Conservation (phyloP, 495 filamentous ascomycete species). For the Evernia prunastri region DNA sequence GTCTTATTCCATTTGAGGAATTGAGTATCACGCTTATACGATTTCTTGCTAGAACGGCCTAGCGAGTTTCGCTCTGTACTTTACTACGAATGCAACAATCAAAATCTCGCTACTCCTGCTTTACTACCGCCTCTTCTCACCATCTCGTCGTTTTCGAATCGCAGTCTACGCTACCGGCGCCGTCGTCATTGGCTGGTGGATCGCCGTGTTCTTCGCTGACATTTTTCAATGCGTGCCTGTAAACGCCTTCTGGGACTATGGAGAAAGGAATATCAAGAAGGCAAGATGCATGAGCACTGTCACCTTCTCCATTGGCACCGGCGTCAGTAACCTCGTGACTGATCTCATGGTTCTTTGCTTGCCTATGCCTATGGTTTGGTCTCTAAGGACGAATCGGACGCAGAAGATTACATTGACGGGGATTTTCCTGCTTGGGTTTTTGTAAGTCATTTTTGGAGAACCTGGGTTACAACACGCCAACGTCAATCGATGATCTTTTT, state of each 20-base stretch:
- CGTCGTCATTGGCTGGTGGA: slow-evolving; percentile 13
- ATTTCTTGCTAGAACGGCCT: not conserved
- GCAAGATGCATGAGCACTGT: slow-evolving; percentile 15
- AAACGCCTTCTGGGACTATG: slow-evolving; percentile 17
- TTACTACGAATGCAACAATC: slow-evolving; percentile 9
- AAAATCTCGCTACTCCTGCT: slow-evolving; percentile 17
- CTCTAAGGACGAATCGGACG: slow-evolving; percentile 29
- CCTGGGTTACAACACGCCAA: not conserved
- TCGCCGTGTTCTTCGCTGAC: slow-evolving; percentile 16
- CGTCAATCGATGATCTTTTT: not conserved
- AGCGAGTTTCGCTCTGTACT: slow-evolving; percentile 8
- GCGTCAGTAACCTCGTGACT: slow-evolving; percentile 30
- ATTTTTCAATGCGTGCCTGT: slow-evolving; percentile 25
- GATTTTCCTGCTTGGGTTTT: slow-evolving; percentile 34
- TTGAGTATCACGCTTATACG: not conserved
- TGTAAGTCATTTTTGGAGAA: slow-evolving; percentile 26
- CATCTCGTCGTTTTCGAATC: slow-evolving; percentile 9
- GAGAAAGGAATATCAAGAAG: not conserved
- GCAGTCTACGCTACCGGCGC: slow-evolving; percentile 11
- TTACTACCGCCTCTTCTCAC: slow-evolving; percentile 18
- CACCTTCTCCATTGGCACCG: slow-evolving; percentile 17
- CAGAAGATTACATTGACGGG: slow-evolving; percentile 31
- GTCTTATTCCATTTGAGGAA: not conserved
- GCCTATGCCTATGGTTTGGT: slow-evolving; percentile 35
- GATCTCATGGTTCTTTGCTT: slow-evolving; percentile 35